phyloP scores from a whole-genome alignment of 148 eudicot genomes.

The Simmondsia chinensis region DNA sequence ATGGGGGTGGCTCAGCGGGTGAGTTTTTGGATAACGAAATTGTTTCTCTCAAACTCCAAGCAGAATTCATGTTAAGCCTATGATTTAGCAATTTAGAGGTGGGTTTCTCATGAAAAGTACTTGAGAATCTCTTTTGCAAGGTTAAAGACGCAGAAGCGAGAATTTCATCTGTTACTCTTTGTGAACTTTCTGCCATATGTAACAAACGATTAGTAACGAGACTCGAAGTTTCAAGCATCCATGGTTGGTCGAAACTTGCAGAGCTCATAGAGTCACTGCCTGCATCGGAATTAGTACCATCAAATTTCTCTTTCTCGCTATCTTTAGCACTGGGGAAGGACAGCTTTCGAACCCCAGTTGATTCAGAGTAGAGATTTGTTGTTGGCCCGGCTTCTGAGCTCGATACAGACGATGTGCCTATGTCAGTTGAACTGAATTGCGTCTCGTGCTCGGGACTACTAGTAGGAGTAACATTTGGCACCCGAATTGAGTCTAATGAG shows the following conservation, averaged over 20 bases:
- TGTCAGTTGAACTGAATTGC: slow-evolving; percentile 40
- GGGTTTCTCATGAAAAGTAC: slow-evolving; percentile 9
- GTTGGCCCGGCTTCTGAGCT: slow-evolving; percentile 39
- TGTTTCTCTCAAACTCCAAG: slow-evolving; percentile 32
- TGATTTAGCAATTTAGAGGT: slow-evolving; percentile 17
- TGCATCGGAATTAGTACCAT: slow-evolving; percentile 39
- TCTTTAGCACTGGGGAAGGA: too few relatives aligned
- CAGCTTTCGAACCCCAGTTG: slow-evolving; percentile 40
- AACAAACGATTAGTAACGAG: slow-evolving; percentile 15
- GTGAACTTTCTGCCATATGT: slow-evolving; percentile 16
- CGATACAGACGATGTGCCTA: slow-evolving; percentile 47
- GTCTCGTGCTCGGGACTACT: slow-evolving; percentile 56
- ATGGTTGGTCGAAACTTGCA: slow-evolving; percentile 36
- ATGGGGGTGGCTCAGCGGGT: slow-evolving; percentile 61
- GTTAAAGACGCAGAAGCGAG: slow-evolving; percentile 18
- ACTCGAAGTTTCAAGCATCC: slow-evolving; percentile 30
- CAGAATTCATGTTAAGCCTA: slow-evolving; percentile 14
- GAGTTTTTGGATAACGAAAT: slow-evolving; percentile 36
- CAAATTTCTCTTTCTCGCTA: slow-evolving; percentile 12
- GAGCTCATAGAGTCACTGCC: slow-evolving; percentile 47
- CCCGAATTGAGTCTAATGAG: slow-evolving; percentile 23
- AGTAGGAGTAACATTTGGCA: slow-evolving; percentile 71
- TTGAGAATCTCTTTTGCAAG: slow-evolving; percentile 14
- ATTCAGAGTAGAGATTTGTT: slow-evolving; percentile 32
- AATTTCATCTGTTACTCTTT: slow-evolving; percentile 17